These are phyloP conservation scores for Tulasnella sp. DNA, from an alignment of 768 basidiomycete genomes.

Conservation along the genomic window DNA sequence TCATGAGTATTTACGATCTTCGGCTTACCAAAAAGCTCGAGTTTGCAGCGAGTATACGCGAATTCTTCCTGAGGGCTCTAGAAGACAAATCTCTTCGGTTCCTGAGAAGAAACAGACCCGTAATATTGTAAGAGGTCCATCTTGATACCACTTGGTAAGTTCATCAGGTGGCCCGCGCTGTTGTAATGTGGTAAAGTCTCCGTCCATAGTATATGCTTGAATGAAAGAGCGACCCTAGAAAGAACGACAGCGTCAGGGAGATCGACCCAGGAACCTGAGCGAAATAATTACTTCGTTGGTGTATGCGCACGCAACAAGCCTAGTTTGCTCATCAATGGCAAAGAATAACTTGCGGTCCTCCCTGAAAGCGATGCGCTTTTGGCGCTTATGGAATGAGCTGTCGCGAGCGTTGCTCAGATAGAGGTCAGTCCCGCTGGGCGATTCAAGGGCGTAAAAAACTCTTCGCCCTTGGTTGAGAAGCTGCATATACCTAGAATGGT, in stretches of 20 bases:
- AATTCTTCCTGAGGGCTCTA: slow-evolving; percentile 44
- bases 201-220: slow-evolving; percentile 43
- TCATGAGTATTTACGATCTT: too few species aligned
- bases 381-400: not conserved
- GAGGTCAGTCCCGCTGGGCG: not conserved
- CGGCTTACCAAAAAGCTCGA: slow-evolving; percentile 56
- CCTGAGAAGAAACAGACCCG: slow-evolving; percentile 47
- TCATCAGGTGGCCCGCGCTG: slow-evolving; percentile 42
- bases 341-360: slow-evolving; percentile 33
- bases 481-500: not conserved
- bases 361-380: not conserved
- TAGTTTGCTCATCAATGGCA: slow-evolving; percentile 51
- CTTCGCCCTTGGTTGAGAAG: not conserved
- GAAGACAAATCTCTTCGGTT: slow-evolving; percentile 49
- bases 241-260: not conserved
- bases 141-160: slow-evolving; percentile 44
- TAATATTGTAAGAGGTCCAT: slow-evolving; percentile 32
- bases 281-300: too few species aligned
- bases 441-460: not conserved
- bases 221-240: not conserved
- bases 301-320: too few species aligned
- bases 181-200: slow-evolving; percentile 39
- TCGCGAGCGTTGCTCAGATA: not conserved
- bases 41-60: slow-evolving; percentile 54
- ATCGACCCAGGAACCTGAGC: not conserved